A percentile compares a stretch with the other conserved stretches of the same genome.
Conservation (phyloP, 768 basidiomycete genomes). For the Boletus fagicola region DNA sequence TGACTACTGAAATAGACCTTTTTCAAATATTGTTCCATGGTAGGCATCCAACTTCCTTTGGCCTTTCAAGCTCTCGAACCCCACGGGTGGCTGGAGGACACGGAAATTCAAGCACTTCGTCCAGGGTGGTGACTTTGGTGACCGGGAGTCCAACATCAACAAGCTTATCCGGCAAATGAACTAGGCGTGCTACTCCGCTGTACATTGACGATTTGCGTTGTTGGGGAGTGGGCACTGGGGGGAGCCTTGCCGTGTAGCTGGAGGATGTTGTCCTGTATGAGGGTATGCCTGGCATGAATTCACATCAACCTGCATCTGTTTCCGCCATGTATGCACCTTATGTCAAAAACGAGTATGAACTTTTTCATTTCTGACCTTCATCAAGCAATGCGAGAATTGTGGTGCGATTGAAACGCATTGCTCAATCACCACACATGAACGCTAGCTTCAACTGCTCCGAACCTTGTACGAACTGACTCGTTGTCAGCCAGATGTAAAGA, state of each 20-base stretch:
- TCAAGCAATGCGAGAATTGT: neutral
- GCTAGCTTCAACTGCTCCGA: neutral
- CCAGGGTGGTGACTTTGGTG: constrained; percentile 95
- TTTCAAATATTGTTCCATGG: neutral
- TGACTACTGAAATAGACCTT: neutral
- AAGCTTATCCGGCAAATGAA: constrained; percentile 96
- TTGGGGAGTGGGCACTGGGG: neutral
- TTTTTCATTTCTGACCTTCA: neutral
- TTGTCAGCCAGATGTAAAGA: constrained; percentile 3
- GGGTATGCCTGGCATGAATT: constrained; percentile 36
- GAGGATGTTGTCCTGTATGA: constrained; percentile 19
- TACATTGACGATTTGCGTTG: constrained; percentile 1
- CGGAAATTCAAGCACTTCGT: constrained; percentile 98
- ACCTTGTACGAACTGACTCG: neutral
- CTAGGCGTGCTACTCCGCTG: constrained; percentile 35
- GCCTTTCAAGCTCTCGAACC: constrained; percentile 99
- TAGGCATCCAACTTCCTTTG: constrained; percentile 95
- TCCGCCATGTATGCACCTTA: constrained; percentile 29
- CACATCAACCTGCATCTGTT: constrained; percentile 17
- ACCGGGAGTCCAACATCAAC: constrained; percentile 97
- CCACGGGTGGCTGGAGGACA: constrained; percentile 96
- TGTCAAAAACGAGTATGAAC: constrained; percentile 29
- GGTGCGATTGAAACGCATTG: neutral
- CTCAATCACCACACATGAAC: neutral
- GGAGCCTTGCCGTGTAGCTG: constrained; percentile 8